Conservation (phyloP, 306 rosid species). For the Bauhinia variegata region DNA sequence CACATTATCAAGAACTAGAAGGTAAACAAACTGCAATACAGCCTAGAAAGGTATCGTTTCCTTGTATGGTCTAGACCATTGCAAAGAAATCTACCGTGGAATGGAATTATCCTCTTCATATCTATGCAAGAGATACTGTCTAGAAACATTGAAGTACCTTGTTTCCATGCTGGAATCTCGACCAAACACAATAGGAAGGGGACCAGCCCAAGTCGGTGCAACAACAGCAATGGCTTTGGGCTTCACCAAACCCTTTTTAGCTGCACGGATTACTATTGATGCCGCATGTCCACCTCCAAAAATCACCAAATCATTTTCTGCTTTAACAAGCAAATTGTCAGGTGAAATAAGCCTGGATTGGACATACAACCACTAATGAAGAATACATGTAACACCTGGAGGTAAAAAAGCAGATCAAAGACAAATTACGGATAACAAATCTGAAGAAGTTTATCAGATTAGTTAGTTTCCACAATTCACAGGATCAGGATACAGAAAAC, state of each 20-base stretch:
- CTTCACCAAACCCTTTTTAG: constrained; percentile 74
- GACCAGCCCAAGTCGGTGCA: constrained; percentile 98
- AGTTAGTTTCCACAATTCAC: constrained; percentile 7
- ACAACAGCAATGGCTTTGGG: constrained; percentile 85
- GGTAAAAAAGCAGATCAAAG: constrained; percentile 12
- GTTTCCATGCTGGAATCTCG: constrained; percentile 93
- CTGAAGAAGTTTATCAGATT: not conserved
- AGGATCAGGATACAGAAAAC: not conserved
- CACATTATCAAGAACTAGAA: not conserved
- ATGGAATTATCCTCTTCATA: constrained; percentile 17
- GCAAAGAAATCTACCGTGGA: not conserved
- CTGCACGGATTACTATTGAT: constrained; percentile 71
- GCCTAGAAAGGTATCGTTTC: constrained; percentile 6
- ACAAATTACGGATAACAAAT: constrained; percentile 23
- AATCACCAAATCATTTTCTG: constrained; percentile 72
- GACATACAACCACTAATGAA: constrained; percentile 9
- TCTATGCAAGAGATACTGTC: not conserved
- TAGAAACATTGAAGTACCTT: constrained; percentile 54
- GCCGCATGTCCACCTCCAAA: constrained; percentile 98
- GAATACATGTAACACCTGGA: constrained; percentile 14
- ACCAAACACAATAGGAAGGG: constrained; percentile 95
- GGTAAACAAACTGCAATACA: not conserved
- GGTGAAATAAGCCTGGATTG: not conserved
- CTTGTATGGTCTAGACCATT: constrained; percentile 15
- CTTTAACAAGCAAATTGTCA: constrained; percentile 38